Evolutionary conservation across 2,329 filamentous ascomycete genomes (phyloP).

Genomic region (Diplodia mutila): DNA sequence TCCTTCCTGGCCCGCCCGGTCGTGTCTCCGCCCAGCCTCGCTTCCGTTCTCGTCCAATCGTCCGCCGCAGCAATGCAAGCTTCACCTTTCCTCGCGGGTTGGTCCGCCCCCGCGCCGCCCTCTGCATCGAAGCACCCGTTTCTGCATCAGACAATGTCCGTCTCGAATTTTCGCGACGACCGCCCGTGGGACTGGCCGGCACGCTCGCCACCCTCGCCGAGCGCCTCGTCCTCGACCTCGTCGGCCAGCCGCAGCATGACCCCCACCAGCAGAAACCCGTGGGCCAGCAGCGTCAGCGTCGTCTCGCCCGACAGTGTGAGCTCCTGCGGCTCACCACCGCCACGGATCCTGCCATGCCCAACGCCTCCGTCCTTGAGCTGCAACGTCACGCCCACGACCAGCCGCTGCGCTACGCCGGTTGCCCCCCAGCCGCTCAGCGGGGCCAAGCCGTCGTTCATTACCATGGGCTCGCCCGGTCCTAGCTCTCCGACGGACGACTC

Average conservation of each 20-base stretch:
- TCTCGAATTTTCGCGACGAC: slow-evolving; percentile 46
- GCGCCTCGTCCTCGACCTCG: slow-evolving; percentile 43
- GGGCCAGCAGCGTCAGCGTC: slow-evolving; percentile 36
- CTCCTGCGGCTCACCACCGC: slow-evolving; percentile 18
- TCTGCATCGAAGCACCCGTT: slow-evolving; percentile 33
- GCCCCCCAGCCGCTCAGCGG: slow-evolving; percentile 23
- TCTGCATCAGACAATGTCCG: slow-evolving; percentile 44
- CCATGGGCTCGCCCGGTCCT: slow-evolving; percentile 18
- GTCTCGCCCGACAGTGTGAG: slow-evolving; percentile 36
- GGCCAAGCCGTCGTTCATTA: slow-evolving; percentile 15
- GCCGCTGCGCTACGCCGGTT: slow-evolving; percentile 41
- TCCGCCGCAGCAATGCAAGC: slow-evolving; percentile 17
- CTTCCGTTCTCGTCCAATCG: not conserved
- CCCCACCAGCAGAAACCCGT: slow-evolving; percentile 45
- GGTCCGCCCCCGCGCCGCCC: slow-evolving; percentile 6
- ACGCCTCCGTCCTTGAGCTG: slow-evolving; percentile 24
- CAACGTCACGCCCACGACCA: slow-evolving; percentile 38
- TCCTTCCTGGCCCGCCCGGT: not conserved
- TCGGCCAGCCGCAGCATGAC: slow-evolving; percentile 44
- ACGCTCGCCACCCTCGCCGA: slow-evolving; percentile 41
- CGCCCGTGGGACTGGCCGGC: slow-evolving; percentile 39
- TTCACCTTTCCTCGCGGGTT: slow-evolving; percentile 15
- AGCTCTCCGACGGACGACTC: slow-evolving; percentile 7
- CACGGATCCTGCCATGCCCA: slow-evolving; percentile 22
- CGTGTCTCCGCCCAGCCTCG: slow-evolving; percentile 11